Evolutionary conservation across 106 monocot genomes (phyloP).

Genomic region (Dendrobium catenatum): DNA sequence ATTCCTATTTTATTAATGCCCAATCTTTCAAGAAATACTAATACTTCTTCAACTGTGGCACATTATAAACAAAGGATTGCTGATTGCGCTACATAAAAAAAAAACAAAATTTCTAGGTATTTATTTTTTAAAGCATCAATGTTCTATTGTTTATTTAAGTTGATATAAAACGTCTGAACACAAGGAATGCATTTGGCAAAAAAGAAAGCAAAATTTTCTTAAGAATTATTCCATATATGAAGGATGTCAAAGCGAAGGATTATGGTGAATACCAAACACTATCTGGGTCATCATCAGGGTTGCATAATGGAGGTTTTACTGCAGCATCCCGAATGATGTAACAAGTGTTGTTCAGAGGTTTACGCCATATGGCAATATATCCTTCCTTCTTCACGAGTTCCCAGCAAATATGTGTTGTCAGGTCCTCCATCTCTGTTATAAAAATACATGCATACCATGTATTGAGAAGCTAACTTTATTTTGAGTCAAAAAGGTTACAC

Average conservation of each 20-base stretch:
- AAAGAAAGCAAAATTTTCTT: not conserved
- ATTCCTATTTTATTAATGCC: not conserved
- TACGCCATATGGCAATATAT: constrained; percentile 90
- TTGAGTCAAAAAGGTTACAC: not conserved
- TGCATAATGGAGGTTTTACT: constrained; percentile 56
- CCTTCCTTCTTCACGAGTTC: constrained; percentile 85
- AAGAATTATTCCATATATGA: constrained; percentile 1
- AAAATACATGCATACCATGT: constrained; percentile 6
- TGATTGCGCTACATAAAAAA: not conserved
- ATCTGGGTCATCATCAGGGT: constrained; percentile 60
- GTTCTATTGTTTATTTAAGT: not conserved
- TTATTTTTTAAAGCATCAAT: not conserved
- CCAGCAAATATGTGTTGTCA: constrained; percentile 81
- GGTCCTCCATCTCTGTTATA: constrained; percentile 76
- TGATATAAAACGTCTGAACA: not conserved
- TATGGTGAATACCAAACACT: constrained; percentile 59
- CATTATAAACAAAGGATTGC: too few relatives aligned
- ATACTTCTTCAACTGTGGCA: not conserved
- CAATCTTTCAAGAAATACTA: not conserved
- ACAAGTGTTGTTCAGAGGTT: constrained; percentile 78
- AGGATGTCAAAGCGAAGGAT: constrained; percentile 11
- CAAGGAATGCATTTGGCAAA: not conserved
- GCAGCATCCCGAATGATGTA: constrained; percentile 41
- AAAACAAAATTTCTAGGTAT: not conserved
- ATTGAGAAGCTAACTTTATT: not conserved